Conservation (phyloP, 2,329 filamentous ascomycete genomes). For the Pleurostoma richardsiae region DNA sequence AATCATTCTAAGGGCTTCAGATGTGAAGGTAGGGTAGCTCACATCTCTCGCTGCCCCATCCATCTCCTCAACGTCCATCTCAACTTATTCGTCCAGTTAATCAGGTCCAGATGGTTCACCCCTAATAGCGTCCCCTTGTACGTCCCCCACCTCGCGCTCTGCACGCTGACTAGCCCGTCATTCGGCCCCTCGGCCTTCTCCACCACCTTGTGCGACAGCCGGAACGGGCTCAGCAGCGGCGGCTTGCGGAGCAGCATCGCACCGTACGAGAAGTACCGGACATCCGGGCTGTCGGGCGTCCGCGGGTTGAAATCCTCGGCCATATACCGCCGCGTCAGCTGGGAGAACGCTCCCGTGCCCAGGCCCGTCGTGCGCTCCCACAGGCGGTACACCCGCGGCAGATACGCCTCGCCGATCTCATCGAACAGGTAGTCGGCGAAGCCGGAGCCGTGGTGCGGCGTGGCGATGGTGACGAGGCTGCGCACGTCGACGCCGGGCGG, state of each 20-base stretch:
- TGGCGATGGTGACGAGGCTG: constrained; percentile 50
- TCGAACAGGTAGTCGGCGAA: constrained; percentile 51
- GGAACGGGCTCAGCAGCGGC: constrained; percentile 63
- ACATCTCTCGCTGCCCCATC: constrained; percentile 47
- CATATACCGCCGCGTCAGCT: constrained; percentile 58
- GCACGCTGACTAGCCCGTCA: constrained; percentile 63
- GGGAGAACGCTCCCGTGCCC: constrained; percentile 54
- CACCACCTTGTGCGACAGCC: constrained; percentile 46
- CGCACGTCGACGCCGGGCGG: constrained; percentile 40
- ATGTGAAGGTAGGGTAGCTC: constrained; percentile 22
- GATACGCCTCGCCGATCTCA: constrained; percentile 35
- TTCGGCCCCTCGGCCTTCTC: constrained; percentile 51
- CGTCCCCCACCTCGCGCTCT: constrained; percentile 55
- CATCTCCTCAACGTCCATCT: constrained; percentile 48
- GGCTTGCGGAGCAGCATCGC: constrained; percentile 38
- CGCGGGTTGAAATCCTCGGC: constrained; percentile 51
- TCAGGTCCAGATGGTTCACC: constrained; percentile 60
- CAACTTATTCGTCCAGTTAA: constrained; percentile 63
- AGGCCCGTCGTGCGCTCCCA: constrained; percentile 46
- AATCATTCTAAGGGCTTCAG: background rate
- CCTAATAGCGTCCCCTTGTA: constrained; percentile 60
- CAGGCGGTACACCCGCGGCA: constrained; percentile 51
- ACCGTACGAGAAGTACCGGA: constrained; percentile 60
- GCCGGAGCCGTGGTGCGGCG: constrained; percentile 49
- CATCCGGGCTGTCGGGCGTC: constrained; percentile 45